Conservation (phyloP, 345 rosid species). For the Gynandropsis gynandra region DNA sequence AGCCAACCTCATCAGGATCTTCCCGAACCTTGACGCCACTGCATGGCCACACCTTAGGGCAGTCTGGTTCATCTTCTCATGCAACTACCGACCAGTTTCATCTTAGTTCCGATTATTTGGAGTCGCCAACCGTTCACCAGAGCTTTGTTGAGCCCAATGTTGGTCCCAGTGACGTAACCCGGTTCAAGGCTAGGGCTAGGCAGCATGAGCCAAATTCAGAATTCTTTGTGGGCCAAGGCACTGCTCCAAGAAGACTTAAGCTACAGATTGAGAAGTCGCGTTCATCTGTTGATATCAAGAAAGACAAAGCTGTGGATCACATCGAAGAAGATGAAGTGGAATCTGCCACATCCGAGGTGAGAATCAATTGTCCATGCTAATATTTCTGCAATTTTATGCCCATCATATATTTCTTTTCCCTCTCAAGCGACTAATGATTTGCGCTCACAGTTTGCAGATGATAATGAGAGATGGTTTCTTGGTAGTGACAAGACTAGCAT, state of each 20-base stretch:
- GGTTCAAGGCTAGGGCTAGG: conserved; percentile 40
- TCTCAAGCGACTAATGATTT: conserved; percentile 14
- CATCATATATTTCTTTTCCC: not conserved
- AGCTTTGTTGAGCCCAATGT: conserved; percentile 25
- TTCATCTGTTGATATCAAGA: conserved; percentile 1
- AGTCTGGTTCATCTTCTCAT: conserved; percentile 31
- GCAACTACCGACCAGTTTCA: conserved; percentile 34
- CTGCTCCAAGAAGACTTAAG: conserved; percentile 59
- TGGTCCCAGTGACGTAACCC: conserved; percentile 29
- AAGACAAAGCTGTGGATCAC: conserved; percentile 15
- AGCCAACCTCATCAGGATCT: conserved; percentile 32
- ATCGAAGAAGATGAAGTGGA: conserved; percentile 28
- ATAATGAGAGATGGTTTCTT: conserved; percentile 9
- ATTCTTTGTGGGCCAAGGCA: conserved; percentile 39
- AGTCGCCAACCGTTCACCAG: conserved; percentile 26
- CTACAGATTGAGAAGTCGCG: conserved; percentile 23
- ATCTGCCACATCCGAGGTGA: conserved; percentile 24
- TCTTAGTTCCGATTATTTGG: conserved; percentile 26
- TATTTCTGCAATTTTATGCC: not conserved
- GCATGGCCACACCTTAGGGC: conserved; percentile 23
- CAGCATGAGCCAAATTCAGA: conserved; percentile 31
- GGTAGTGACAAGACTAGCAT: conserved; percentile 41
- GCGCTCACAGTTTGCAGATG: conserved; percentile 19
- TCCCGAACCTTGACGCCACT: conserved; percentile 19
- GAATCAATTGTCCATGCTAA: not conserved